Percentiles rank a stretch among this genome's conserved stretches.
phyloP scores from a whole-genome alignment of 805 yeast species.

The Metschnikowia kofuensis region DNA sequence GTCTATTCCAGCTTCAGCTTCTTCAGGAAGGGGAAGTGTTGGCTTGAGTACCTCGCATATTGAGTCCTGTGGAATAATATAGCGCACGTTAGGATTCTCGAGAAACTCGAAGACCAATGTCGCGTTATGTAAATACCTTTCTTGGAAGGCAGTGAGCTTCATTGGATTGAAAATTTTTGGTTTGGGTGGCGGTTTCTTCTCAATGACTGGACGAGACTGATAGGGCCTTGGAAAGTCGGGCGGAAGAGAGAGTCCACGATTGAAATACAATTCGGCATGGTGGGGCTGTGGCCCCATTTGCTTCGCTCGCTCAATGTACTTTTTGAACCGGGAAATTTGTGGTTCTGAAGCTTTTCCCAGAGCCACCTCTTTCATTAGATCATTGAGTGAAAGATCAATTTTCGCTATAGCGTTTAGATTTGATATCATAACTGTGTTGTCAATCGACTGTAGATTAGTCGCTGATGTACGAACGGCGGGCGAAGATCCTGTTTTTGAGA shows the following conservation, averaged over 20 bases:
- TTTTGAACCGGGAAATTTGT: constrained; percentile 77
- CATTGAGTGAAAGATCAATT: constrained; percentile 60
- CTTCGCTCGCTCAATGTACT: constrained; percentile 73
- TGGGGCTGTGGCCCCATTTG: constrained; percentile 62
- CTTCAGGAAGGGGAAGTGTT: constrained; percentile 24
- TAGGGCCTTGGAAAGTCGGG: constrained; percentile 18
- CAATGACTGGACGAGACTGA: constrained; percentile 11
- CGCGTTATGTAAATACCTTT: constrained; percentile 63
- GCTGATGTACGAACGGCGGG: constrained; percentile 13
- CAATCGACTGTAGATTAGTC: constrained; percentile 51
- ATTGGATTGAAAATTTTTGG: constrained; percentile 41
- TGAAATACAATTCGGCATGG: constrained; percentile 30
- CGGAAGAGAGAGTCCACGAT: constrained; percentile 18
- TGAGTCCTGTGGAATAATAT: constrained; percentile 70
- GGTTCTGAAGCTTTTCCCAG: constrained; percentile 70
- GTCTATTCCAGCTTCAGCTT: constrained; percentile 21
- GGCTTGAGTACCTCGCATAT: constrained; percentile 54
- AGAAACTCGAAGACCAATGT: constrained; percentile 80
- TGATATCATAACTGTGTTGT: constrained; percentile 78
- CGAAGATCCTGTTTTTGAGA: neutral
- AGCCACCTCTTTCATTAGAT: constrained; percentile 83
- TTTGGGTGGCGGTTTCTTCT: constrained; percentile 17
- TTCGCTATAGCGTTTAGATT: constrained; percentile 82
- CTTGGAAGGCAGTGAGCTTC: constrained; percentile 74
- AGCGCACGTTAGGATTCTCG: constrained; percentile 76